These are phyloP conservation scores for Aphanomyces cochlioides DNA, from an alignment of 352 stramenopile genomes.

Conservation along the genomic window DNA sequence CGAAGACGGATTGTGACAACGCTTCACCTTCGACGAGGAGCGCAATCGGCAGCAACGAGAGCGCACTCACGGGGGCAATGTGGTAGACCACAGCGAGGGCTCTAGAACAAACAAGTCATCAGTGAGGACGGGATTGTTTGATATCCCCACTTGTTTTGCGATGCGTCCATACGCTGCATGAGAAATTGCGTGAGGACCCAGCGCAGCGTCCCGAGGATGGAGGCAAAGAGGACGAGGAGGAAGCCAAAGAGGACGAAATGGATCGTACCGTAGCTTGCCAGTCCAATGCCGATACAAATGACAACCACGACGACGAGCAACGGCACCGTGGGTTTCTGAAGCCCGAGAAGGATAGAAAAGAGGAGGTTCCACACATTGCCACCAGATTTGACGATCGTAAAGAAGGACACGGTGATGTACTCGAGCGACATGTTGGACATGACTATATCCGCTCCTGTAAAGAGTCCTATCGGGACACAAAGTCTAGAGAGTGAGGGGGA, in stretches of 20 bases:
- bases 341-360: constrained; percentile 71
- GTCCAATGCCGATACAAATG: constrained; percentile 65
- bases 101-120: constrained; percentile 12
- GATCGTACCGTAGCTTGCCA: constrained; percentile 70
- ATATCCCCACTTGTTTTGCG: constrained; percentile 38
- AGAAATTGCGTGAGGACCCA: constrained; percentile 85
- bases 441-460: constrained; percentile 81
- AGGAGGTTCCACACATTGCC: constrained; percentile 75
- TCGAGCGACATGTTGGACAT: constrained; percentile 79
- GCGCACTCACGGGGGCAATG: constrained; percentile 67
- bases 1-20: constrained; percentile 56
- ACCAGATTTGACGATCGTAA: constrained; percentile 78
- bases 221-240: constrained; percentile 61
- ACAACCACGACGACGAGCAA: constrained; percentile 56
- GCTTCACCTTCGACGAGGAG: constrained; percentile 47
- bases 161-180: constrained; percentile 50
- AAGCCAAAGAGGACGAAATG: constrained; percentile 73
- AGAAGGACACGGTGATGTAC: constrained; percentile 85
- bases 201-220: constrained; percentile 63
- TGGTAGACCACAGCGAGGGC: constrained; percentile 81
- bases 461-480: constrained; percentile 71
- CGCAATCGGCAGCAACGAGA: constrained; percentile 67
- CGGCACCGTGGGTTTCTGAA: constrained; percentile 56
- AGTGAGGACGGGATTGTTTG: background rate
- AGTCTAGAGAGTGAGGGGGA: constrained; percentile 31